These are phyloP conservation scores for Kwoniella bestiolae DNA, from an alignment of 768 basidiomycete species.

Conservation along the genomic window DNA sequence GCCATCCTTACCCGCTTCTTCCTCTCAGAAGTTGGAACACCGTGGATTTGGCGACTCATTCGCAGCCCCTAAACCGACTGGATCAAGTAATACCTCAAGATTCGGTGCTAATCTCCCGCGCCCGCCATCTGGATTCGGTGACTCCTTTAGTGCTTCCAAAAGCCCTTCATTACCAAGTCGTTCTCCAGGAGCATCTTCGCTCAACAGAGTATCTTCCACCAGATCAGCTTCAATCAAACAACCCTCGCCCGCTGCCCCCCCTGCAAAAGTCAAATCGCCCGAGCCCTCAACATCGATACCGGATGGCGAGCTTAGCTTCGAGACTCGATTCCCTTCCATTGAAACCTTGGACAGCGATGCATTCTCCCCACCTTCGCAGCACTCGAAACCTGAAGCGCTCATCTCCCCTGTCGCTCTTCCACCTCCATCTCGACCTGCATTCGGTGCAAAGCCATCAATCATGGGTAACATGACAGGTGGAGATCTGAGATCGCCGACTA, in stretches of 20 bases:
- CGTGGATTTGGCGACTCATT: constrained; percentile 48
- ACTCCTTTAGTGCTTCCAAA: constrained; percentile 26
- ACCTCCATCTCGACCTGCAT: constrained; percentile 20
- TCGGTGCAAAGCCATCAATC: constrained; percentile 29
- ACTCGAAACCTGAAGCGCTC: constrained; percentile 17
- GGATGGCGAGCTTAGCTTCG: constrained; percentile 56
- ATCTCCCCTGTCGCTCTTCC: constrained; percentile 35
- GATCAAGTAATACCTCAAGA: constrained; percentile 1
- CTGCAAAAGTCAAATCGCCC: constrained; percentile 26
- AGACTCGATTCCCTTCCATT: constrained; percentile 82
- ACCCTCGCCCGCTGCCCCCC: neutral
- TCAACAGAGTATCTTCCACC: neutral
- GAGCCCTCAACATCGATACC: constrained; percentile 29
- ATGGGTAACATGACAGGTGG: constrained; percentile 55
- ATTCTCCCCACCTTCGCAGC: constrained; percentile 6
- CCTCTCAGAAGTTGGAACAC: neutral
- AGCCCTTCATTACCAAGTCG: constrained; percentile 8
- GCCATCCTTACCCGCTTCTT: constrained; percentile 22
- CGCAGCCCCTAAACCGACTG: constrained; percentile 12
- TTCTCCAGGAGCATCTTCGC: constrained; percentile 1
- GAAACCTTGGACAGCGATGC: constrained; percentile 63
- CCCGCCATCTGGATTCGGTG: constrained; percentile 32
- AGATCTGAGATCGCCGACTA: constrained; percentile 25
- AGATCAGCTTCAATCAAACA: constrained; percentile 3
- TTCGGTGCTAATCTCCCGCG: constrained; percentile 20